Base-by-base conservation (phyloP, 1,284 basidiomycete genomes). In the Ustilago crameri region DNA sequence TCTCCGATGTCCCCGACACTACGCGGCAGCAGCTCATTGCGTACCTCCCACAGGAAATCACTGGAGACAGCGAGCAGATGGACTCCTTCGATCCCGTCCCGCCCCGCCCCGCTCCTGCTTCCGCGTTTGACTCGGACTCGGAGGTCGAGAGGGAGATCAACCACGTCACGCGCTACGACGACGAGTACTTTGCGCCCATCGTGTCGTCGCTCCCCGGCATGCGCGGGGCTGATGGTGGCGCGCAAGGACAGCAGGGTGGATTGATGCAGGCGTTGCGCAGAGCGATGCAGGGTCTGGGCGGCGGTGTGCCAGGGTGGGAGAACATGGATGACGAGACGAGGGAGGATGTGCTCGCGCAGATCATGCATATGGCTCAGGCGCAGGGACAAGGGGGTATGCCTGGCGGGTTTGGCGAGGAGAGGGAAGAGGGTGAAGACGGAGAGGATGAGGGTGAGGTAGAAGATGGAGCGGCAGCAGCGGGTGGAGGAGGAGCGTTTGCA, bases 11-110 rank as follows among this genome's bases (percentile, higher is more conserved):
- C 34, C 80, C 81, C 12, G 81, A 82, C 40, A 45, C 67, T 0
- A 41, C 73, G n/a, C 50, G 80, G 9, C 80, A 80, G 58, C 72
- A 74, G 43, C 52, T 83, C 14, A 61, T 80, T 15, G 77, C 71
- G 0, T 75, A 75, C 38, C 40, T 83, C 8, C 81, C 81, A 24
- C 76, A 73, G 1, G 46, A 45, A 3, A 70, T 83, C 24, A 76
- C 76, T 7, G 43, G 45, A 1, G 64, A 61, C 32, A 67, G 67
- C 17, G 72, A 75, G 27, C 61, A 65, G 43, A 63, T 82, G 44
- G 77, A 82, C 12, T 61, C 76, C 7, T 80, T 65, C 30, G 81
- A 83, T 45, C 81, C 81, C n/a, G 56, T 83, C 5, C 79, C 80
- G 3, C 81, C 80, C n/a, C 10, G 65, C 20, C 17, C 50, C 9